Evolutionary conservation across 1,284 basidiomycete species (phyloP), one percentile per base, ranked within the genome.

Genomic region (Farysia itapuensis): DNA sequence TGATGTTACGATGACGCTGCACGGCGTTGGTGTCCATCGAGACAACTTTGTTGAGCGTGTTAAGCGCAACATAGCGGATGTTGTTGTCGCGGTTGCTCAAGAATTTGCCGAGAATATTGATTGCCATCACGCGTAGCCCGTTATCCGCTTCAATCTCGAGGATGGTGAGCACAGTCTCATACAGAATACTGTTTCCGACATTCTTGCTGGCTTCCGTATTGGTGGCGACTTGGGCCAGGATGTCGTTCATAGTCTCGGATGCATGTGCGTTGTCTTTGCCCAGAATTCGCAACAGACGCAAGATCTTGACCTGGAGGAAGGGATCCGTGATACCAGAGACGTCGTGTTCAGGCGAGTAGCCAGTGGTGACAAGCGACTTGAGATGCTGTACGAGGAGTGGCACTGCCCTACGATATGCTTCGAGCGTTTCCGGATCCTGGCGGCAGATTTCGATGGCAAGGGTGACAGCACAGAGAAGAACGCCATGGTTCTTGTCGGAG

Each of bases 271-370:
- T 89, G 2, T 87, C 89, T 68, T 82, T 86, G 6, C 94, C 95
- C 7, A 98, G 83, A 23, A 97, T 75, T 23, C 93, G 84, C 31
- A 99, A 81, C 20, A 99, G 80, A n/a, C 91, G 86, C n/a, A 99
- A 81, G 33, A 96, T 86, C 79, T 98, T 98, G 72, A 94, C 88
- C 79, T 98, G 94, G 13, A 99, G 81, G 83, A 98, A 98, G 2
- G 95, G 95, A 78, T 99, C 95, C 19, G 94, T 97, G 77, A 98
- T 94, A 22, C 95, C 95, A 21, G 90, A 90, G n/a, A 99, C 95
- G 70, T 99, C 95, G 74, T 98, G 95, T 77, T 99, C 95, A 18
- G 95, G 94, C 64, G 91, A 95, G 78, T 97, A 97, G 15, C 94
- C 94, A 2, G 94, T 96, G 0, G 94, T 93, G 36, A 92, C 90